Conservation (phyloP, 495 filamentous ascomycete species). For the Podospora pseudopauciseta region DNA sequence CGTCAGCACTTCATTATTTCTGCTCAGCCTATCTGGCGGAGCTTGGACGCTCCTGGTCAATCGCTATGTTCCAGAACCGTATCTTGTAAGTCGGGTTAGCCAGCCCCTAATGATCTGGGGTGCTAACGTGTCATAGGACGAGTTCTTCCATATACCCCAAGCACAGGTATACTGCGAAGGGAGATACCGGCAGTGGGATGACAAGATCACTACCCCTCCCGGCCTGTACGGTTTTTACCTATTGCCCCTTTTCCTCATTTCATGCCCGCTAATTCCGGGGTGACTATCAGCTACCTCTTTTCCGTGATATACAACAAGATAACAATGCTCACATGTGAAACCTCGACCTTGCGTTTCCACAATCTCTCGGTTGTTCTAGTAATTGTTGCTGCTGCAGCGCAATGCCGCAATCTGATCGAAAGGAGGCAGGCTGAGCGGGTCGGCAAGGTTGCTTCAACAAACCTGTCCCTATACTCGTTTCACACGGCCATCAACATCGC, state of each 20-base stretch:
- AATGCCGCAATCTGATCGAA: conserved; percentile 34
- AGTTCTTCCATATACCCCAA: conserved; percentile 93
- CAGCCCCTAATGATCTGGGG: not conserved
- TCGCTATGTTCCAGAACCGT: conserved; percentile 67
- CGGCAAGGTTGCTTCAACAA: not conserved
- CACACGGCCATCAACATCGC: conserved; percentile 76
- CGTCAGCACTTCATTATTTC: not conserved
- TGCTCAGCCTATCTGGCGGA: not conserved
- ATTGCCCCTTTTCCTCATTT: conserved; percentile 4
- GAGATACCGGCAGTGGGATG: conserved; percentile 77
- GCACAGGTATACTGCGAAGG: conserved; percentile 80
- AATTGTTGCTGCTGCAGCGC: conserved; percentile 32
- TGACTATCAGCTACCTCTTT: conserved; percentile 49
- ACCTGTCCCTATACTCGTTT: conserved; percentile 29
- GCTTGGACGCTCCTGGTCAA: conserved; percentile 41
- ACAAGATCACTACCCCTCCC: conserved; percentile 93
- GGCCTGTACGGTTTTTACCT: conserved; percentile 58
- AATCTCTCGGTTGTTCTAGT: conserved; percentile 48
- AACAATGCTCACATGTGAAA: conserved; percentile 38
- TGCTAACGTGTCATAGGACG: conserved; percentile 58
- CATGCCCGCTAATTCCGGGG: not conserved
- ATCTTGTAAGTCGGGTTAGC: conserved; percentile 55
- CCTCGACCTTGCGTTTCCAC: conserved; percentile 47
- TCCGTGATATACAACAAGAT: conserved; percentile 43
- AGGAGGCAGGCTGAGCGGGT: conserved; percentile 17